phyloP scores from a whole-genome alignment of 139 green algal species.

The Picochlorum sp. region DNA sequence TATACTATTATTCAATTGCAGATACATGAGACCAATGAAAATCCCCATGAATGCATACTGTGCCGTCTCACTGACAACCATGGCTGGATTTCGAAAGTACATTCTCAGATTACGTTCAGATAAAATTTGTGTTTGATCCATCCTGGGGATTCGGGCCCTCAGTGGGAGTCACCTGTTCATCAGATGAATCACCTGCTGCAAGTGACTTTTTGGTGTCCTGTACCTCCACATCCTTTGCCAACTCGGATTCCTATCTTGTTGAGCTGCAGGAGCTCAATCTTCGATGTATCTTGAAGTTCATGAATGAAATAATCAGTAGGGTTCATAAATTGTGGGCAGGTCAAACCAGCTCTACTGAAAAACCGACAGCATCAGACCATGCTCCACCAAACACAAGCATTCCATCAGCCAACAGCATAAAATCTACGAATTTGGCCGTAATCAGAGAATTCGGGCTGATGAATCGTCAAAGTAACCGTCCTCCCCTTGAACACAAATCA shows the following conservation, averaged over 20 bases:
- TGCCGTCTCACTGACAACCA: constrained; percentile 22
- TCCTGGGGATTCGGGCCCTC: constrained; percentile 7
- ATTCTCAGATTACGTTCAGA: constrained; percentile 14
- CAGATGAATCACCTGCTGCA: background rate
- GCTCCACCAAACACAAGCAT: constrained; percentile 43
- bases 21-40: constrained; percentile 31
- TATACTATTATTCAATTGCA: constrained; percentile 21
- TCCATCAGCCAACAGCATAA: constrained; percentile 58
- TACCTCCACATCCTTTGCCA: background rate
- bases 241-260: background rate
- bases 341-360: constrained; percentile 38
- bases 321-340: constrained; percentile 36
- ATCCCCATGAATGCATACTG: constrained; percentile 35
- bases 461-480: constrained; percentile 60
- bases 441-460: constrained; percentile 66
- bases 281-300: constrained; percentile 13
- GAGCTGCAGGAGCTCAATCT: background rate
- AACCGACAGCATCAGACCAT: constrained; percentile 42
- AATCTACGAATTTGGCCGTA: constrained; percentile 61
- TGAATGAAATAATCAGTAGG: constrained; percentile 51
- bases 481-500: constrained; percentile 29
- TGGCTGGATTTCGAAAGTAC: constrained; percentile 27
- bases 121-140: constrained; percentile 22
- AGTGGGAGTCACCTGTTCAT: background rate
- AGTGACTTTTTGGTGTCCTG: background rate